phyloP scores from a whole-genome alignment of 306 rosid genomes.

The Sesbania bispinosa region DNA sequence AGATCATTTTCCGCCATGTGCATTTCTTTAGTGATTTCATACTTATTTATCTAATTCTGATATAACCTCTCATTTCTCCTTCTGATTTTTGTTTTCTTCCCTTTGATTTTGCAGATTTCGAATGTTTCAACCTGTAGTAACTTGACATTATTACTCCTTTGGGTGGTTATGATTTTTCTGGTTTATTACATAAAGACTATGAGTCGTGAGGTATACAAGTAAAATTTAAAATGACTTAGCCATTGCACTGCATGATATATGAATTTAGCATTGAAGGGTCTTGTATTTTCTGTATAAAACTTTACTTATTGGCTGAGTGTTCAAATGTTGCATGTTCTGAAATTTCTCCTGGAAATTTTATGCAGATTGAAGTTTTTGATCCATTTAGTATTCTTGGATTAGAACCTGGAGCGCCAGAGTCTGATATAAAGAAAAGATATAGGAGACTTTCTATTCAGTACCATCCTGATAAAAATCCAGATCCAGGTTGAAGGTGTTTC shows the following conservation, averaged over 20 bases:
- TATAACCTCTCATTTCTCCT: not conserved
- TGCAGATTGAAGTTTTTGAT: constrained; percentile 83
- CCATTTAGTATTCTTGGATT: constrained; percentile 87
- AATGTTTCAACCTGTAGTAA: constrained; percentile 80
- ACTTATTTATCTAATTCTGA: not conserved
- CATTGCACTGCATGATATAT: not conserved
- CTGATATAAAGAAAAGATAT: constrained; percentile 83
- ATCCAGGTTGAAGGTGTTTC: constrained; percentile 76
- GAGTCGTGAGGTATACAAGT: constrained; percentile 71
- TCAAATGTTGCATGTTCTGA: constrained; percentile 9
- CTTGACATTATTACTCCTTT: constrained; percentile 74
- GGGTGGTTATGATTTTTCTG: constrained; percentile 82
- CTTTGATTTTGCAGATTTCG: constrained; percentile 65
- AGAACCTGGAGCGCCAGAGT: constrained; percentile 69
- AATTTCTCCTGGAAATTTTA: not conserved
- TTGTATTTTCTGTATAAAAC: constrained; percentile 3
- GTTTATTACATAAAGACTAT: constrained; percentile 83
- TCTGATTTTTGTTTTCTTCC: not conserved
- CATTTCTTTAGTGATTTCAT: not conserved
- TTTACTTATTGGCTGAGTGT: not conserved
- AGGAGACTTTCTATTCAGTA: constrained; percentile 83
- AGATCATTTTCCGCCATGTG: constrained; percentile 23
- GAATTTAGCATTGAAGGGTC: not conserved
- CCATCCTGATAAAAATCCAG: constrained; percentile 99
- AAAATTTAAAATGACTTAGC: constrained; percentile 1